Percentiles rank a stretch among this genome's conserved stretches.
These are phyloP conservation scores for Dispira parvispora DNA, from an alignment of 192 early-diverging fungal genomes.

Conservation along the genomic window DNA sequence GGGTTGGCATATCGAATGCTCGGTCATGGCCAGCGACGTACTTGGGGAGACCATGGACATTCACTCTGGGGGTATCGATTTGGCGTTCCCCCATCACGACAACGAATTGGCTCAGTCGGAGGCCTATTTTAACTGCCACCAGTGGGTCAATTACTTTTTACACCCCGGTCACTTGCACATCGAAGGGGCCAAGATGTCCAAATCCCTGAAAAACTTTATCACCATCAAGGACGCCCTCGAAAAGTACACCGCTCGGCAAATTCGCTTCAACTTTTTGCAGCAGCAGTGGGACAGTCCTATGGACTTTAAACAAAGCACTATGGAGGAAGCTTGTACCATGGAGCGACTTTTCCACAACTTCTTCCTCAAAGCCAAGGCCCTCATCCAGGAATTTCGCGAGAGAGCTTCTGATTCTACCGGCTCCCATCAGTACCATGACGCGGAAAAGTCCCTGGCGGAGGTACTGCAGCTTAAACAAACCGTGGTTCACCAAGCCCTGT, in stretches of 20 bases:
- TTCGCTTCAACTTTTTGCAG: constrained; percentile 78
- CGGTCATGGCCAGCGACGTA: constrained; percentile 89
- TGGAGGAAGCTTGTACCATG: constrained; percentile 59
- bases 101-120: constrained; percentile 95
- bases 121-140: constrained; percentile 70
- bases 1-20: constrained; percentile 99
- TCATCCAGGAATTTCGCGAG: constrained; percentile 44
- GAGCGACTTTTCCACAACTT: constrained; percentile 83
- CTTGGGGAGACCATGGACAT: constrained; percentile 81
- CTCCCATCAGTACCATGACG: constrained; percentile 48
- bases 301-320: constrained; percentile 60
- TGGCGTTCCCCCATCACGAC: constrained; percentile 97
- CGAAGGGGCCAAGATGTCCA: constrained; percentile 96
- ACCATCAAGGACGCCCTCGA: constrained; percentile 80
- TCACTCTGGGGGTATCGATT: constrained; percentile 88
- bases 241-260: constrained; percentile 61
- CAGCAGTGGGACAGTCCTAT: constrained; percentile 75
- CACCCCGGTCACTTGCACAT: constrained; percentile 92
- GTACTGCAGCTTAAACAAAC: constrained; percentile 45
- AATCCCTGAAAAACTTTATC: constrained; percentile 95
- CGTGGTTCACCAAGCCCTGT: constrained; percentile 66
- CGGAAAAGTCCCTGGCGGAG: constrained; percentile 53
- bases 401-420: constrained; percentile 38
- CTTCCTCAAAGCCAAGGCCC: constrained; percentile 61
- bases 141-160: constrained; percentile 99